A percentile compares a stretch with the other conserved stretches of the same genome.
Evolutionary conservation across 805 yeast genomes (phyloP).

Genomic region (Wickerhamiella musiphila): DNA sequence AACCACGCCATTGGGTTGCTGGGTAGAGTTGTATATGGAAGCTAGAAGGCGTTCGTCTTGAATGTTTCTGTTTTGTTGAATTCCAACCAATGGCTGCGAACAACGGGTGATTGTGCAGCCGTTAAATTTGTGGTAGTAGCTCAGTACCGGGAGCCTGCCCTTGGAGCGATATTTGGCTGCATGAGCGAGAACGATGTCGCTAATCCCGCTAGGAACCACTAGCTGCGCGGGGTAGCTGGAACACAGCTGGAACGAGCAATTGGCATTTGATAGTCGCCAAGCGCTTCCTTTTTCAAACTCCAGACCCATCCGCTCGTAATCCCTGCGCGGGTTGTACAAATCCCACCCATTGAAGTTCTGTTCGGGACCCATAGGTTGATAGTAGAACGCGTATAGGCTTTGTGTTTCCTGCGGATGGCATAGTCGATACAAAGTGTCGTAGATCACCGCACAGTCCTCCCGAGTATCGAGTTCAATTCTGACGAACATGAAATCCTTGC

Average conservation of each 20-base stretch:
- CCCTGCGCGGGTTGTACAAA: conserved; percentile 41
- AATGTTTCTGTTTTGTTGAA: conserved; percentile 69
- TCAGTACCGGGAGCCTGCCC: conserved; percentile 62
- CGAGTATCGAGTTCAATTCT: conserved; percentile 57
- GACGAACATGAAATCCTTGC: conserved; percentile 72
- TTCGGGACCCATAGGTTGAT: conserved; percentile 61
- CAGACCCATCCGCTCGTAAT: conserved; percentile 57
- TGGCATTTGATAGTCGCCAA: conserved; percentile 62
- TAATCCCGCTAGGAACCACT: conserved; percentile 57
- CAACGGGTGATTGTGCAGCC: conserved; percentile 67
- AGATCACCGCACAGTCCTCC: conserved; percentile 48
- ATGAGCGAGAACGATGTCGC: conserved; percentile 68
- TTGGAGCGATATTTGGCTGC: conserved; percentile 79
- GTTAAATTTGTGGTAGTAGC: conserved; percentile 52
- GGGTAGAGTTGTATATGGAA: conserved; percentile 54
- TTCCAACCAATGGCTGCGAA: conserved; percentile 83
- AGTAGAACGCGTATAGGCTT: conserved; percentile 65
- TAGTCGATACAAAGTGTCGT: conserved; percentile 48
- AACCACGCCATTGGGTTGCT: conserved; percentile 16
- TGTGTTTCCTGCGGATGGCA: conserved; percentile 36
- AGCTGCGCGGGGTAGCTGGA: conserved; percentile 55
- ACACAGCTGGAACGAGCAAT: conserved; percentile 39
- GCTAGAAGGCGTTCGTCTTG: conserved; percentile 77
- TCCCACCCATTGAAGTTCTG: conserved; percentile 51
- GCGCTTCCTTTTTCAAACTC: conserved; percentile 21